phyloP scores from a whole-genome alignment of 169 alveolate species.

The Eimeria acervulina region DNA sequence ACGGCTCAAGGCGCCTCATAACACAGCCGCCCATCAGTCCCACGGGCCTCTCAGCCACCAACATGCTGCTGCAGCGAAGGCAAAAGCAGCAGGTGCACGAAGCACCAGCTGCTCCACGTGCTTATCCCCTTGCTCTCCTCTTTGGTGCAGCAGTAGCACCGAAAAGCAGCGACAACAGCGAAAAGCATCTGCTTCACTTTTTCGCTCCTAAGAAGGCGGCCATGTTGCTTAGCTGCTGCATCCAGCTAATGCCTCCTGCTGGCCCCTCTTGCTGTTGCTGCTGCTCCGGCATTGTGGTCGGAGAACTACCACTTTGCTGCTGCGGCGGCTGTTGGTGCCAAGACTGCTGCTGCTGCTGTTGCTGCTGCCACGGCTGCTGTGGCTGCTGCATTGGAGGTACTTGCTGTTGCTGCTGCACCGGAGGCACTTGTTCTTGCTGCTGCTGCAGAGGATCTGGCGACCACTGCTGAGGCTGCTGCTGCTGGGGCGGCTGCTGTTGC shows the following conservation, averaged over 20 bases:
- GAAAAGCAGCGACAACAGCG: not conserved
- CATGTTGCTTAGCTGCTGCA: constrained; percentile 84
- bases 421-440: constrained; percentile 54
- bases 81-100: not conserved
- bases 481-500: constrained; percentile 52
- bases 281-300: constrained; percentile 63
- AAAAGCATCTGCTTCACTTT: not conserved
- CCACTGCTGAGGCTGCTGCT: constrained; percentile 54
- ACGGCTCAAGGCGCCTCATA: not conserved
- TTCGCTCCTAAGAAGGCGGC: constrained; percentile 81
- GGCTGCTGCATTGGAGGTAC: constrained; percentile 56
- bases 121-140: not conserved
- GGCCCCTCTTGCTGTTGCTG: constrained; percentile 62
- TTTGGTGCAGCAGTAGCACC: constrained; percentile 19
- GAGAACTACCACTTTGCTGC: constrained; percentile 38
- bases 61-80: not conserved
- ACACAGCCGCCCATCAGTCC: not conserved
- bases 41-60: not conserved
- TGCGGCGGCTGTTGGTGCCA: constrained; percentile 70
- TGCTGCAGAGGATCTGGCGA: constrained; percentile 28
- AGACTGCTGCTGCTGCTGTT: constrained; percentile 61
- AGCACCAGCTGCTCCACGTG: not conserved
- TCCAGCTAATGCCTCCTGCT: constrained; percentile 73
- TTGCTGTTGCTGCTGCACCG: constrained; percentile 68
- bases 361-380: constrained; percentile 37